Conservation (phyloP, 495 filamentous ascomycete genomes). For the Platismatia glauca region DNA sequence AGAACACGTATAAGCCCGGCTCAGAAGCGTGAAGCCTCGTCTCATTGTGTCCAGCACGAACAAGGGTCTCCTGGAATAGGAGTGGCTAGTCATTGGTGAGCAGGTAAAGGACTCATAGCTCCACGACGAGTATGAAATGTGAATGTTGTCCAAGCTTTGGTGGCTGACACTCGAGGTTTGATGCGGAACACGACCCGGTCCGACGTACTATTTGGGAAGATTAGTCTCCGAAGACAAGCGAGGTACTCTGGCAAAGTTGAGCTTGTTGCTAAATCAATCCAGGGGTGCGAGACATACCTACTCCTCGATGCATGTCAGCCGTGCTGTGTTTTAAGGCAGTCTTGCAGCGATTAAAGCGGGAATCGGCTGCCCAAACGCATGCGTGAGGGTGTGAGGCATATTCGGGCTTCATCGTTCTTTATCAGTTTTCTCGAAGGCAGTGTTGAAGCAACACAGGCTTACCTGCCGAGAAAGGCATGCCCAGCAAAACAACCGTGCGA, state of each 20-base stretch:
- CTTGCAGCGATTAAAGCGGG: not conserved
- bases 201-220: not conserved
- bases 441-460: not conserved
- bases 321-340: not conserved
- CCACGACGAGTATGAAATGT: not conserved
- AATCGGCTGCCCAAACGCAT: not conserved
- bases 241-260: not conserved
- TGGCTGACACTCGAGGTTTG: not conserved
- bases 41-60: not conserved
- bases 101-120: not conserved
- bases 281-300: not conserved
- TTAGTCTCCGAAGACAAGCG: not conserved
- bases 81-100: not conserved
- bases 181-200: not conserved
- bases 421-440: not conserved
- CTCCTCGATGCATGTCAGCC: not conserved
- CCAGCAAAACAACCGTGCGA: not conserved
- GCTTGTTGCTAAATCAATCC: not conserved
- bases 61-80: not conserved
- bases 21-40: not conserved
- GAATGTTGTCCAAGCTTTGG: not conserved
- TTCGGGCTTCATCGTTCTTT: not conserved
- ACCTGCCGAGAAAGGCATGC: not conserved
- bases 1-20: not conserved
- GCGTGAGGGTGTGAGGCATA: not conserved